Evolutionary conservation across 1,139 yeast species (phyloP), one percentile per base, ranked within the genome.

Genomic region (Yamadazyma epiphylla): DNA sequence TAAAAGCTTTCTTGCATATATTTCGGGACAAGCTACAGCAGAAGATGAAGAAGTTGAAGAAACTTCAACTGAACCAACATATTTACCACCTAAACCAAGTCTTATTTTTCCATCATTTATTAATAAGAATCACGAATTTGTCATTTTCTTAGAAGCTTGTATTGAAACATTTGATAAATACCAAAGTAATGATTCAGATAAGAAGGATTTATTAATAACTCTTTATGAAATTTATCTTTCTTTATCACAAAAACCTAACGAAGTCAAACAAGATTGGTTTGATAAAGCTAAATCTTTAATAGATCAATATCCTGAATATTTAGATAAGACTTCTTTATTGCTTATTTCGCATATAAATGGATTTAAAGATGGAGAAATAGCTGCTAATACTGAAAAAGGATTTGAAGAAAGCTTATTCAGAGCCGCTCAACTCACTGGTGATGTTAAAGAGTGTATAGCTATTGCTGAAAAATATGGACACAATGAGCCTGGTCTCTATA

Each of bases 101-200:
- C 65, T 91, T 25, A 85, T 91, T 3, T 94, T 88, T 51, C 79
- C 94, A 2, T 78, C 94, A 2, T 94, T 91, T 53, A 77, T 85
- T 11, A 77, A 81, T 46, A 87, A 84, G 49, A 88, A 94, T 0
- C 75, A 80, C 48, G 94, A 89, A 48, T 89, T 91, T 67, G 94
- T 89, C 13, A 84, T 86, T n/a, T 89, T 94, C 43, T 58, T 91
- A 33, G 98, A 91, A 51, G 96, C 97, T 0, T 87, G 96, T 47
- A 61, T 88, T 12, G 87, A 82, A 43, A 72, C 85, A 6, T 85
- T 85, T 51, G 89, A 83, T 37, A 72, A 69, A 38, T 84, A 78
- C 48, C 91, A 83, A 37, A 94, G 94, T 0, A 73, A 77, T 36
- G 62, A 64, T 13, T 72, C 73, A 40, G 95, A 87, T 46, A 76